Conservation (phyloP, 176 grass and related monocot species). For the Pharus latifolius region DNA sequence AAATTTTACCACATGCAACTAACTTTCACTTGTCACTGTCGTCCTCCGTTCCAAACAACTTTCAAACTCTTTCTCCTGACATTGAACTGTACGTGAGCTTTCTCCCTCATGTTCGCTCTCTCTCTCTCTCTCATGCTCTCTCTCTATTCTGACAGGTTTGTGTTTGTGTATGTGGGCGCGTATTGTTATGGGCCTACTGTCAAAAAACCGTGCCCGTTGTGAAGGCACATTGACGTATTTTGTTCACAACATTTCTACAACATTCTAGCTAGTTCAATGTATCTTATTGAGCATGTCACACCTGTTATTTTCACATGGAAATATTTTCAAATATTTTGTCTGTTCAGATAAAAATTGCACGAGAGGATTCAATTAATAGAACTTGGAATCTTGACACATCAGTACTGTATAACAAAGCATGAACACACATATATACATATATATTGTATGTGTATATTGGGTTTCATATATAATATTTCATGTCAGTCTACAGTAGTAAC, state of each 20-base stretch:
- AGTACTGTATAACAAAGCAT: constrained; percentile 9
- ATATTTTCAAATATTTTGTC: not conserved
- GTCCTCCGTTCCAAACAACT: constrained; percentile 10
- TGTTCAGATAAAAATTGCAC: not conserved
- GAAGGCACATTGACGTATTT: not conserved
- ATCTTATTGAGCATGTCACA: not conserved
- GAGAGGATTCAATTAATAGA: constrained; percentile 25
- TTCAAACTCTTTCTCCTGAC: constrained; percentile 20
- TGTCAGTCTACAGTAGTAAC: constrained; percentile 43
- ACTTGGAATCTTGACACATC: constrained; percentile 30
- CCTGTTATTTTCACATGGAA: not conserved
- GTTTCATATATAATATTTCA: constrained; percentile 36
- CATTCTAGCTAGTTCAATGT: not conserved
- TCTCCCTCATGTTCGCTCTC: not conserved
- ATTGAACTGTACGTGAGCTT: not conserved
- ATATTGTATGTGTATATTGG: constrained; percentile 28
- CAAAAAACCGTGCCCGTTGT: constrained; percentile 4
- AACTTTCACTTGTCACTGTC: constrained; percentile 41
- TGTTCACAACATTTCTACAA: not conserved
- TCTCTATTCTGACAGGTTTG: not conserved
- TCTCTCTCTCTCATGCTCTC: constrained; percentile 6
- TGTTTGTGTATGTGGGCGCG: not conserved
- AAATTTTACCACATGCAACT: constrained; percentile 9
- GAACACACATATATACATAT: constrained; percentile 28
- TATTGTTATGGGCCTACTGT: not conserved